Evolutionary conservation across 495 filamentous ascomycete species (phyloP).

Genomic region (Xylaria telfairii): DNA sequence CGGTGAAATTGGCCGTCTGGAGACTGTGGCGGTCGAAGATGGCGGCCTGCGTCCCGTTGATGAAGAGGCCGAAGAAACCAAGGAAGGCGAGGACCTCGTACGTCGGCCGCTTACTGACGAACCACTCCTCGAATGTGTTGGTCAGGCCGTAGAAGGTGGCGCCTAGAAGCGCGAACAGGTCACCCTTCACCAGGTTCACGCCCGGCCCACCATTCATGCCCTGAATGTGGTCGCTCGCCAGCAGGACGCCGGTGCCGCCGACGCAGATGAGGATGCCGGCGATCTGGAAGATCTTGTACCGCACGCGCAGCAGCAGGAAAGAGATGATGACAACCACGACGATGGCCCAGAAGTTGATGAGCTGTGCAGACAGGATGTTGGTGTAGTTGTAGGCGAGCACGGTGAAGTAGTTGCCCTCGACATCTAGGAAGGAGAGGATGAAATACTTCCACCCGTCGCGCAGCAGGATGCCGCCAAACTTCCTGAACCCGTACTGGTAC

Average conservation of each 20-base stretch:
- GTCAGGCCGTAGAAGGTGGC: conserved; percentile 90
- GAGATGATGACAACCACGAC: conserved; percentile 89
- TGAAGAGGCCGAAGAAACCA: conserved; percentile 84
- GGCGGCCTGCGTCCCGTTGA: conserved; percentile 87
- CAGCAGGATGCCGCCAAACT: conserved; percentile 66
- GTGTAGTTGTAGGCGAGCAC: conserved; percentile 95
- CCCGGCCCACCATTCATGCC: conserved; percentile 66
- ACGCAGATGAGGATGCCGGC: conserved; percentile 87
- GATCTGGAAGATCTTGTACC: conserved; percentile 86
- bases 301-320: conserved; percentile 79
- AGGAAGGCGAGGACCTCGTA: conserved; percentile 95
- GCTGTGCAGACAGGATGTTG: conserved; percentile 85
- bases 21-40: conserved; percentile 88
- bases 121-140: conserved; percentile 92
- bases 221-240: conserved; percentile 86
- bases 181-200: conserved; percentile 83
- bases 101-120: conserved; percentile 82
- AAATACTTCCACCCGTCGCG: conserved; percentile 92
- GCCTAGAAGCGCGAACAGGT: conserved; percentile 87
- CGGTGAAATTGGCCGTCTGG: conserved; percentile 68
- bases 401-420: conserved; percentile 96
- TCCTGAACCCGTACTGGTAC: conserved; percentile 78
- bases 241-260: conserved; percentile 87
- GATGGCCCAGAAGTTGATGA: conserved; percentile 99
- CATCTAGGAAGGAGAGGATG: conserved; percentile 89